These are phyloP conservation scores for Pyrus hybrid DNA, from an alignment of 331 rosid species.

Conservation along the genomic window DNA sequence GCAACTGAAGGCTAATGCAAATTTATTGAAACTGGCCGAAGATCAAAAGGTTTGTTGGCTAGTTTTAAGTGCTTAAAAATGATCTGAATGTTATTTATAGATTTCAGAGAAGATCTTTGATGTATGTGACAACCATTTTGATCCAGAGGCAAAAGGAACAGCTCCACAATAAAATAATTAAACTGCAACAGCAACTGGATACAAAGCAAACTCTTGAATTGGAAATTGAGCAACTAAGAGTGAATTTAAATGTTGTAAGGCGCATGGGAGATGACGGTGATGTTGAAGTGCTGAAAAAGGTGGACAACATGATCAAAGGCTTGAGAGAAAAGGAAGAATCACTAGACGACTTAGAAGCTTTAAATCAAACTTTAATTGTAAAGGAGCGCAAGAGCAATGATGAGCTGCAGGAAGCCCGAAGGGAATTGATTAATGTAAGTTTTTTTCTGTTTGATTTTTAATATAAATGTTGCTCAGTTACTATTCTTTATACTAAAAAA, in stretches of 20 bases:
- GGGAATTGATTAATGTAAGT: conserved; percentile 69
- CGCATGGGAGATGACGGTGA: conserved; percentile 84
- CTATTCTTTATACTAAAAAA: background rate
- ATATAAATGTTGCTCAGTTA: background rate
- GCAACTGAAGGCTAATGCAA: conserved; percentile 71
- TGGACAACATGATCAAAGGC: conserved; percentile 47
- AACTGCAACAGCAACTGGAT: conserved; percentile 72
- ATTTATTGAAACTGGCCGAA: conserved; percentile 75
- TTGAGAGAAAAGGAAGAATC: conserved; percentile 83
- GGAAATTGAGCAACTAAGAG: conserved; percentile 86
- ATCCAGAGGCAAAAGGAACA: conserved; percentile 83
- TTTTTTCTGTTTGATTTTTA: conserved; percentile 1
- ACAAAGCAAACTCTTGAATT: conserved; percentile 78
- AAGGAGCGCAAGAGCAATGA: conserved; percentile 87
- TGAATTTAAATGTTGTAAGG: conserved; percentile 61
- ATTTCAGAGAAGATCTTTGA: conserved; percentile 21
- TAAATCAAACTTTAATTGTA: conserved; percentile 69
- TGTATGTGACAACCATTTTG: conserved; percentile 24
- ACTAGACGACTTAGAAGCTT: conserved; percentile 50
- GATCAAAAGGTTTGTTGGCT: conserved; percentile 79
- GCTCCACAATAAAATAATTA: conserved; percentile 63
- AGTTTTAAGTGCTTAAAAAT: conserved; percentile 13
- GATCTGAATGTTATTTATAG: conserved; percentile 18
- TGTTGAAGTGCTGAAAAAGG: conserved; percentile 62
- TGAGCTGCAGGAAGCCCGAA: conserved; percentile 95